Evolutionary conservation across 1,284 basidiomycete genomes (phyloP).

Genomic region (Phenoliferia sp.): DNA sequence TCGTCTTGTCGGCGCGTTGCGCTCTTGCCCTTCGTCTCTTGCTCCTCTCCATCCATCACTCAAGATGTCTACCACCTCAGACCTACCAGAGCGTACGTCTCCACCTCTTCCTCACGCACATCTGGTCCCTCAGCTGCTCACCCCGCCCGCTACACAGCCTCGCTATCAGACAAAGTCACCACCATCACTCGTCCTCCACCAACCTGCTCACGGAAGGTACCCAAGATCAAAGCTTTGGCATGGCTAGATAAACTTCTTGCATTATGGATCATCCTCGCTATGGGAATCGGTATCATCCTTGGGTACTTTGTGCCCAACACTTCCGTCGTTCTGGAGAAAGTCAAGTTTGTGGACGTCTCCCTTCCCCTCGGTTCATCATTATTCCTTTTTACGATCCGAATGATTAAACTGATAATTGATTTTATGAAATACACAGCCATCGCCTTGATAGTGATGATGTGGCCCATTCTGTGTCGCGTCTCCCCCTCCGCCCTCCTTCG

Average conservation of each 20-base stretch:
- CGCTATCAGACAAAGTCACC: too few relatives aligned
- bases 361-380: constrained; percentile 29
- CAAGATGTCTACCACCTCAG: too few relatives aligned
- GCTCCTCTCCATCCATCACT: too few relatives aligned
- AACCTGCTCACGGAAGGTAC: neutral
- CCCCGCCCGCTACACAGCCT: too few relatives aligned
- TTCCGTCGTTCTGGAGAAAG: constrained; percentile 34
- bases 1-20: too few relatives aligned
- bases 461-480: constrained; percentile 74
- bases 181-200: too few relatives aligned
- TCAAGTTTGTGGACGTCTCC: constrained; percentile 41
- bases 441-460: constrained; percentile 84
- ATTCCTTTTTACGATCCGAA: neutral
- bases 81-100: too few relatives aligned
- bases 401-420: neutral
- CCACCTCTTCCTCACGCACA: too few relatives aligned
- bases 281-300: constrained; percentile 74
- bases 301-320: constrained; percentile 46
- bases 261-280: constrained; percentile 64
- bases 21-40: too few relatives aligned
- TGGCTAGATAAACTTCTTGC: constrained; percentile 65
- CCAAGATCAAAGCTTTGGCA: constrained; percentile 40
- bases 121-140: too few relatives aligned
- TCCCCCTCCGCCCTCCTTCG: constrained; percentile 66
- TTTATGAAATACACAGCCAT: constrained; percentile 53